Evolutionary conservation across 1,284 basidiomycete genomes (phyloP).

Genomic region (Boletus hoseneyae): DNA sequence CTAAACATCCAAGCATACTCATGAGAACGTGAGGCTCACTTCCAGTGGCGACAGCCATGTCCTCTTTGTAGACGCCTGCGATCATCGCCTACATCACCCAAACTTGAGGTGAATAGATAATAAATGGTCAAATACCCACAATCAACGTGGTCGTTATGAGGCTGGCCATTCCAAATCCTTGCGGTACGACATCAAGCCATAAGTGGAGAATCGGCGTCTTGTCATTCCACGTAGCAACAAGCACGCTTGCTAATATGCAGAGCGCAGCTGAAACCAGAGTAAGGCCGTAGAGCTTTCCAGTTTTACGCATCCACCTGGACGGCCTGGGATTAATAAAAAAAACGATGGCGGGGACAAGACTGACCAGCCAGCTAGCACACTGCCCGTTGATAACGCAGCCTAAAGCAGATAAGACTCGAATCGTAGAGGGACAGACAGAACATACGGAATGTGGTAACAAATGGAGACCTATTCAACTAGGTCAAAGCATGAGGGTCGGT

Average conservation of each 20-base stretch:
- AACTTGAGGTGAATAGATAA: conserved; percentile 7
- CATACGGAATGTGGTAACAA: conserved; percentile 84
- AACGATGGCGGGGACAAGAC: conserved; percentile 23
- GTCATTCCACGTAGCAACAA: conserved; percentile 62
- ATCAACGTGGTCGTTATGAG: conserved; percentile 82
- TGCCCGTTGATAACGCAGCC: conserved; percentile 76
- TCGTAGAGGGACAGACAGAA: neutral
- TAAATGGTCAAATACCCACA: conserved; percentile 41
- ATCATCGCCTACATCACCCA: conserved; percentile 68
- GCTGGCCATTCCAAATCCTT: conserved; percentile 80
- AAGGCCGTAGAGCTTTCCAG: conserved; percentile 76
- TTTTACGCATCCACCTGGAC: conserved; percentile 74
- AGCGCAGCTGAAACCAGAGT: conserved; percentile 58
- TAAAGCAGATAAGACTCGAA: conserved; percentile 32
- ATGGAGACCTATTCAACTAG: conserved; percentile 54
- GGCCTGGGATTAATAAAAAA: neutral
- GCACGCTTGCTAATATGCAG: conserved; percentile 51
- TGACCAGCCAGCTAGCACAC: conserved; percentile 81
- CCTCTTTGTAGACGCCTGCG: conserved; percentile 73
- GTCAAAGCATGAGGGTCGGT: neutral
- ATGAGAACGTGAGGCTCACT: conserved; percentile 50
- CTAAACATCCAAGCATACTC: conserved; percentile 4
- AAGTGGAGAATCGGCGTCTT: conserved; percentile 60
- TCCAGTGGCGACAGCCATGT: conserved; percentile 84
- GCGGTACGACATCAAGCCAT: conserved; percentile 75